Evolutionary conservation across 495 filamentous ascomycete species (phyloP), one percentile per base, ranked within the genome.

Genomic region (Penicillium chermesinum): DNA sequence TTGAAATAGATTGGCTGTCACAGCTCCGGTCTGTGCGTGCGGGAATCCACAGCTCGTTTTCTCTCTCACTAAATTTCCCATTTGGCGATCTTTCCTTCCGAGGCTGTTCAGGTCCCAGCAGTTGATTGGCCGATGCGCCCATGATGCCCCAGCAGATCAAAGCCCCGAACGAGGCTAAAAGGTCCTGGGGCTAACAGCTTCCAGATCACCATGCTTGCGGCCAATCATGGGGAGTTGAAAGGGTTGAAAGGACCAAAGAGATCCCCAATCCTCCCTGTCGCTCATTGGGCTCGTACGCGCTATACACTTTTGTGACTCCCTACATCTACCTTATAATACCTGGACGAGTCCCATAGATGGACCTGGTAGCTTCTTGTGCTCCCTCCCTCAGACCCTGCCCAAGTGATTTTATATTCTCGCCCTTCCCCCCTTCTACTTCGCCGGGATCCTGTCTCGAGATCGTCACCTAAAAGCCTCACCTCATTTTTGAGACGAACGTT

Each of bases 1-100:
- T 57, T 13, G 41, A 53, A 56, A 53, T 61, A 53, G 52, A 58
- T 54, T 30, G 32, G 35, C 41, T 36, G 48, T 59, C 47, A 53
- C 55, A 52, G 16, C 38, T 45, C 46, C 27, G 44, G 58, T 54
- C 54, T 44, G 51, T 61, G 54, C 50, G 17, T 10, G n/a, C 13
- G 3, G 8, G 10, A 21, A 34, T 9, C 40, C 35, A 37, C 35
- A 7, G 4, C 10, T 30, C 10, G 5, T 10, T 30, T 30, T 30
- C 25, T 30, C 10, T 30, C 10, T 30, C 25, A 5, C 25, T 4
- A 4, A 5, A 30, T 30, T 30, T 30, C 5, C 25, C 25, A 4
- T 30, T 30, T 30, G 5, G 5, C 25, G 10, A 30, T 10, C 25
- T 30, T 30, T 30, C 10, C 25, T 30, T 30, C 25, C 25, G 25